Evolutionary conservation across 2,329 filamentous ascomycete species (phyloP).

Genomic region (Chaetomiaceae sp.): DNA sequence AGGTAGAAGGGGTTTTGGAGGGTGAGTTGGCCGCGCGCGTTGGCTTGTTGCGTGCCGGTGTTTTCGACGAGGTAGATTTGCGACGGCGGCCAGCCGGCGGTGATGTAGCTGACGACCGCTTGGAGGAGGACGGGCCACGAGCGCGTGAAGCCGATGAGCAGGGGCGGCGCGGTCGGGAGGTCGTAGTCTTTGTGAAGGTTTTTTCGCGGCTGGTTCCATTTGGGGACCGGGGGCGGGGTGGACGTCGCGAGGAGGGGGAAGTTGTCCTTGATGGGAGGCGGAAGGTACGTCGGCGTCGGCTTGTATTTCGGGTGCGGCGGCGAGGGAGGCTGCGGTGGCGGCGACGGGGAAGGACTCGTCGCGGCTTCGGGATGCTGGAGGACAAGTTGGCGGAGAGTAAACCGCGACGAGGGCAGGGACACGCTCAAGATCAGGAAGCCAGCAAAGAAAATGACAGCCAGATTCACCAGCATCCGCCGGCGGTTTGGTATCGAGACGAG

Average conservation of each 20-base stretch:
- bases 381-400: constrained; percentile 1
- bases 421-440: not conserved
- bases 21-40: constrained; percentile 42
- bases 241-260: constrained; percentile 36
- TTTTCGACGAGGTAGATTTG: constrained; percentile 58
- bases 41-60: constrained; percentile 51
- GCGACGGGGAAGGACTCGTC: not conserved
- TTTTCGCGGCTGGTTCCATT: constrained; percentile 39
- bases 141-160: constrained; percentile 56
- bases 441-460: not conserved
- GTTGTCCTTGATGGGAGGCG: constrained; percentile 36
- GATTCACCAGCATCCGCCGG: constrained; percentile 11
- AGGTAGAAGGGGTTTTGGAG: constrained; percentile 54
- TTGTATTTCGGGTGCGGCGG: constrained; percentile 23
- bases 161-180: constrained; percentile 40
- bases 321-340: not conserved
- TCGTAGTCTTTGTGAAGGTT: constrained; percentile 37
- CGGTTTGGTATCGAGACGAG: constrained; percentile 15
- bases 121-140: constrained; percentile 53
- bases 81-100: constrained; percentile 52
- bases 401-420: not conserved
- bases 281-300: constrained; percentile 24
- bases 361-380: not conserved
- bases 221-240: constrained; percentile 38
- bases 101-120: constrained; percentile 52